These are phyloP conservation scores for Inosperma sp. DNA, from an alignment of 768 basidiomycete genomes.

Conservation along the genomic window DNA sequence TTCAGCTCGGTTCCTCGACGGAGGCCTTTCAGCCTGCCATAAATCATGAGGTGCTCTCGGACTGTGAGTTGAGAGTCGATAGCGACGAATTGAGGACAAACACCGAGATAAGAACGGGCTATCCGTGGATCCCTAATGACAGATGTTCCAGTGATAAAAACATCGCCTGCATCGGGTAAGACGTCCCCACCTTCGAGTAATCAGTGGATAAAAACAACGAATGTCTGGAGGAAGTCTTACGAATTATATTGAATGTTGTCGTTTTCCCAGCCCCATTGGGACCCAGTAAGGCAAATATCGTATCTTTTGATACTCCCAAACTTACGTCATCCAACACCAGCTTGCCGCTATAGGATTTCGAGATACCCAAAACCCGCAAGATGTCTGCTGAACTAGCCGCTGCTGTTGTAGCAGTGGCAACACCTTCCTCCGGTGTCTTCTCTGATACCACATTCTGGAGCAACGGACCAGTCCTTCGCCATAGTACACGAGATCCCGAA, in stretches of 20 bases:
- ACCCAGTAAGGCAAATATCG: constrained; percentile 67
- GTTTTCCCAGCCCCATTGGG: constrained; percentile 86
- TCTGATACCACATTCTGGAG: constrained; percentile 11
- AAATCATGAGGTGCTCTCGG: constrained; percentile 67
- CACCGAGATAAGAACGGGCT: constrained; percentile 67
- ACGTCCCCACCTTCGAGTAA: constrained; percentile 59
- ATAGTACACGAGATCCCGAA: constrained; percentile 54
- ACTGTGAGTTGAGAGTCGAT: constrained; percentile 77
- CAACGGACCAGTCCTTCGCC: constrained; percentile 21
- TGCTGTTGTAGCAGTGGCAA: constrained; percentile 47
- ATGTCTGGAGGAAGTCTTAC: constrained; percentile 34
- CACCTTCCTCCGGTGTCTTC: constrained; percentile 40
- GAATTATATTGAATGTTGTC: constrained; percentile 76
- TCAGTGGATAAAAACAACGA: not conserved
- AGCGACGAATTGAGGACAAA: constrained; percentile 83
- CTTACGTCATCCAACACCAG: constrained; percentile 71
- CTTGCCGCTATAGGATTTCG: constrained; percentile 53
- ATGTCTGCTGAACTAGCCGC: constrained; percentile 49
- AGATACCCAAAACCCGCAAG: constrained; percentile 57
- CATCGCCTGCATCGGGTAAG: constrained; percentile 62
- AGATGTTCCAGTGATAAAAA: constrained; percentile 61
- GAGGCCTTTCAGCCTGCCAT: constrained; percentile 72
- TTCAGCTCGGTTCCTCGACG: constrained; percentile 43
- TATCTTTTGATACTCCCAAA: constrained; percentile 58
- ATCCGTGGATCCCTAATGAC: constrained; percentile 58